Evolutionary conservation across 495 filamentous ascomycete species (phyloP).

Genomic region (Chaetomidium leptoderma): DNA sequence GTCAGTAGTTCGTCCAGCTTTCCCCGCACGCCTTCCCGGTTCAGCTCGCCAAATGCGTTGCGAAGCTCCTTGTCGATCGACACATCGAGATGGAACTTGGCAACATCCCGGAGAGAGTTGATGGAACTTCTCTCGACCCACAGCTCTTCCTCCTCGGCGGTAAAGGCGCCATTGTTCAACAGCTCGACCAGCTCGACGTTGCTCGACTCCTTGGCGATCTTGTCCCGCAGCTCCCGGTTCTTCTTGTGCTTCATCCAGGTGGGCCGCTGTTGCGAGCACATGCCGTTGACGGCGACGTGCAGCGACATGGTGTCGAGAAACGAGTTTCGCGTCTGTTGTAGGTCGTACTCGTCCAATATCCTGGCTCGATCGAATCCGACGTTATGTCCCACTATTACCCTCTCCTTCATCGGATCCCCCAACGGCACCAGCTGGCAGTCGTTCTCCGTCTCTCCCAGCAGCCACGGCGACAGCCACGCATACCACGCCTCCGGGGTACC

Average conservation of each 20-base stretch:
- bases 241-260: slow-evolving; percentile 97
- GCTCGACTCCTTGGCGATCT: slow-evolving; percentile 65
- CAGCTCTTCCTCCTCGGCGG: slow-evolving; percentile 84
- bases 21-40: slow-evolving; percentile 59
- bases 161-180: slow-evolving; percentile 59
- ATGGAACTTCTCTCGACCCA: slow-evolving; percentile 94
- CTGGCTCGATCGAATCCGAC: slow-evolving; percentile 92
- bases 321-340: slow-evolving; percentile 74
- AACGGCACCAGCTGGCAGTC: slow-evolving; percentile 80
- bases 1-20: slow-evolving; percentile 80
- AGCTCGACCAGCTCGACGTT: slow-evolving; percentile 67
- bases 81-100: slow-evolving; percentile 89
- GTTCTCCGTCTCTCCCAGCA: slow-evolving; percentile 74
- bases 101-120: slow-evolving; percentile 93
- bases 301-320: slow-evolving; percentile 98
- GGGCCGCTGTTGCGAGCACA: slow-evolving; percentile 94
- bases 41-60: slow-evolving; percentile 81
- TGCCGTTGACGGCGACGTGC: slow-evolving; percentile 96
- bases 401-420: slow-evolving; percentile 62
- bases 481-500: slow-evolving; percentile 88
- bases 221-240: slow-evolving; percentile 75
- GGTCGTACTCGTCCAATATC: slow-evolving; percentile 81
- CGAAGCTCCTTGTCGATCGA: slow-evolving; percentile 86
- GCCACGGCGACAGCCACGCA: slow-evolving; percentile 94
- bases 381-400: slow-evolving; percentile 90